Evolutionary conservation across 768 basidiomycete genomes (phyloP).

Genomic region (Artomyces pyxidatus): DNA sequence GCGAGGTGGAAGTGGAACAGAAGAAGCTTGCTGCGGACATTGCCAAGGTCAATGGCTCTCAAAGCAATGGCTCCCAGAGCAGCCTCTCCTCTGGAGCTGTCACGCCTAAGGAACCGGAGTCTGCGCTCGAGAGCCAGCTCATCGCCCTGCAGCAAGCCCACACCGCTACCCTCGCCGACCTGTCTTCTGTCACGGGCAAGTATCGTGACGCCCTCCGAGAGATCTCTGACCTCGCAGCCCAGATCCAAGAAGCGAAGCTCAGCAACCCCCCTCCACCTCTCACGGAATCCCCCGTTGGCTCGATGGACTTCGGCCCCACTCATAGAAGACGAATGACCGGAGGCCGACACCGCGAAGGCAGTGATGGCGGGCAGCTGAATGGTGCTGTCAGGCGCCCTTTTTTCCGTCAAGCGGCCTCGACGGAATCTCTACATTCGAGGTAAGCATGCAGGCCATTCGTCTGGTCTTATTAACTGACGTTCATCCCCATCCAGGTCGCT

Average conservation of each 20-base stretch:
- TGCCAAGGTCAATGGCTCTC: constrained; percentile 16
- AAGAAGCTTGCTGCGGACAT: constrained; percentile 47
- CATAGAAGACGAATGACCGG: constrained; percentile 45
- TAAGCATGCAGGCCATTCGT: constrained; percentile 24
- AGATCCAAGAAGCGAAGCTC: constrained; percentile 81
- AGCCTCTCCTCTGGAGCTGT: constrained; percentile 22
- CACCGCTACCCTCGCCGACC: constrained; percentile 68
- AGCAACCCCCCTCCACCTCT: constrained; percentile 33
- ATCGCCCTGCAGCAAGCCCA: constrained; percentile 75
- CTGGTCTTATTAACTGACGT: constrained; percentile 10
- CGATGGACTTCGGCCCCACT: constrained; percentile 36
- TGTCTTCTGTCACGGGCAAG: constrained; percentile 70
- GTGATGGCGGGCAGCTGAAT: constrained; percentile 40
- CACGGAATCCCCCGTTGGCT: constrained; percentile 35
- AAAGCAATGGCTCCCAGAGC: constrained; percentile 21
- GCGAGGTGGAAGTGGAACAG: constrained; percentile 63
- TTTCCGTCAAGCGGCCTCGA: constrained; percentile 82
- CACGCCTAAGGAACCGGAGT: constrained; percentile 27
- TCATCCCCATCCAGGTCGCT: constrained; percentile 72
- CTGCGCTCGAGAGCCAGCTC: constrained; percentile 51
- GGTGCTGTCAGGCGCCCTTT: constrained; percentile 60
- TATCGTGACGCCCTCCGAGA: constrained; percentile 86
- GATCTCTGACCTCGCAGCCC: constrained; percentile 88
- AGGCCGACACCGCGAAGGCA: constrained; percentile 40
- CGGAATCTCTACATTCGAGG: constrained; percentile 87